phyloP scores from a whole-genome alignment of 352 stramenopile genomes.

The Pythium rhizo-oryzae region DNA sequence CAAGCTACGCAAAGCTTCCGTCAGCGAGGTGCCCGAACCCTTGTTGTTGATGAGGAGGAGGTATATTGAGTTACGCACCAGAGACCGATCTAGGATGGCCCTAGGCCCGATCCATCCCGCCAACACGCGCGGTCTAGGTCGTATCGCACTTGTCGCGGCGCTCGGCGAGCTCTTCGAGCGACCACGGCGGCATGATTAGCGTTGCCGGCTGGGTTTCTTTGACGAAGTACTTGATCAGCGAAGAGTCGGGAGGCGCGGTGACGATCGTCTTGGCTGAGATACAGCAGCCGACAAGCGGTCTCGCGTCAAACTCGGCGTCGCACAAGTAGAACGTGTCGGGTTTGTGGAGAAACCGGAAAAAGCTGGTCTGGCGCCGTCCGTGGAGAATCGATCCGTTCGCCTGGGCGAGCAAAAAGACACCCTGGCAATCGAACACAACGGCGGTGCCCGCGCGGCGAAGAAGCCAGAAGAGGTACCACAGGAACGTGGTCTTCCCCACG shows the following conservation, averaged over 20 bases:
- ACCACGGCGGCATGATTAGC: neutral
- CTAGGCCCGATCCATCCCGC: too few species aligned
- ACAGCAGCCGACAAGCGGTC: neutral
- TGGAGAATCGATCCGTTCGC: neutral
- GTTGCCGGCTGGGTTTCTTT: neutral
- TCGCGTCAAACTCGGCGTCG: neutral
- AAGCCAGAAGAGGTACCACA: too few species aligned
- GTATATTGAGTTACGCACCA: too few species aligned
- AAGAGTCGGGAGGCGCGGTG: neutral
- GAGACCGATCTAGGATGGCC: neutral
- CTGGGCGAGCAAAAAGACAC: too few species aligned
- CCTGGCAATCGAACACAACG: too few species aligned
- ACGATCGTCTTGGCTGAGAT: neutral
- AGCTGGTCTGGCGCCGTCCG: neutral
- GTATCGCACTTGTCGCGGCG: neutral
- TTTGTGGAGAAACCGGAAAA: neutral
- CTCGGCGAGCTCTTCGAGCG: neutral
- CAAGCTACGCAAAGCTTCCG: neutral
- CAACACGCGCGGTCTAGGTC: too few species aligned
- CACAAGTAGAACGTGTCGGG: neutral
- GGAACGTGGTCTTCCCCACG: too few species aligned
- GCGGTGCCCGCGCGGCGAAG: too few species aligned
- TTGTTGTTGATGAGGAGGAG: too few species aligned
- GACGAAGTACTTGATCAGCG: neutral
- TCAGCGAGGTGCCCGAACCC: too few species aligned